phyloP scores from a whole-genome alignment of 805 yeast species.

The Sugiyamaella marilandica region DNA sequence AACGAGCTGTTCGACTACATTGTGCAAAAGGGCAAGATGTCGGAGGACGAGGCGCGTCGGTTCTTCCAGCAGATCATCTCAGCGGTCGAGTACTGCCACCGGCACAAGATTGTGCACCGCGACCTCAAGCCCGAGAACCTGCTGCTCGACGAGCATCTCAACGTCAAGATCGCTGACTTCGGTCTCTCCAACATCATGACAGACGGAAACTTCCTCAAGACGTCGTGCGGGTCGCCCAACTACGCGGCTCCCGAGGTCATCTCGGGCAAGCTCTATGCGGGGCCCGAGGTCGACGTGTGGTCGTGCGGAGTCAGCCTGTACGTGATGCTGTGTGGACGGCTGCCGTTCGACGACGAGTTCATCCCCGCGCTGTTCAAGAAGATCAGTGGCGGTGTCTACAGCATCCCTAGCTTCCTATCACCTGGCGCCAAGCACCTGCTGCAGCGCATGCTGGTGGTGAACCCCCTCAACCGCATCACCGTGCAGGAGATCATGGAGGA shows the following conservation, averaged over 20 bases:
- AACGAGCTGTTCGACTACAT: slow-evolving; percentile 92
- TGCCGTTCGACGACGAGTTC: slow-evolving; percentile 94
- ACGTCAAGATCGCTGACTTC: slow-evolving; percentile 94
- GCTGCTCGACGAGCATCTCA: slow-evolving; percentile 79
- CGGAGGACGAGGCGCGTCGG: slow-evolving; percentile 84
- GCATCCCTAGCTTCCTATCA: slow-evolving; percentile 80
- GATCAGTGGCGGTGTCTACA: slow-evolving; percentile 87
- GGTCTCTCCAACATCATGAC: slow-evolving; percentile 96
- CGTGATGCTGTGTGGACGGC: slow-evolving; percentile 92
- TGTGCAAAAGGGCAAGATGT: slow-evolving; percentile 89
- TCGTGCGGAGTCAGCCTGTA: slow-evolving; percentile 92
- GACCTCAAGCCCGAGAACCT: slow-evolving; percentile 95
- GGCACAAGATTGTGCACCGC: slow-evolving; percentile 93
- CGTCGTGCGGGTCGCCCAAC: slow-evolving; percentile 95
- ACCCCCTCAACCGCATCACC: slow-evolving; percentile 89
- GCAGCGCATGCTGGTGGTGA: slow-evolving; percentile 88
- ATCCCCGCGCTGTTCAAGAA: slow-evolving; percentile 92
- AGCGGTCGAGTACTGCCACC: slow-evolving; percentile 94
- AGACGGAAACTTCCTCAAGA: slow-evolving; percentile 91
- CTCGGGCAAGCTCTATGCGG: slow-evolving; percentile 90
- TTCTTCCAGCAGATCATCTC: slow-evolving; percentile 95
- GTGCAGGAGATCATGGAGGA: slow-evolving; percentile 90
- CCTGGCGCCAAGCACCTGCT: slow-evolving; percentile 79
- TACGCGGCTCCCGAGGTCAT: slow-evolving; percentile 98
- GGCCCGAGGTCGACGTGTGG: slow-evolving; percentile 98